Base-by-base conservation (phyloP, 2,329 filamentous ascomycete species). In the Hymenoscyphus occultus region DNA sequence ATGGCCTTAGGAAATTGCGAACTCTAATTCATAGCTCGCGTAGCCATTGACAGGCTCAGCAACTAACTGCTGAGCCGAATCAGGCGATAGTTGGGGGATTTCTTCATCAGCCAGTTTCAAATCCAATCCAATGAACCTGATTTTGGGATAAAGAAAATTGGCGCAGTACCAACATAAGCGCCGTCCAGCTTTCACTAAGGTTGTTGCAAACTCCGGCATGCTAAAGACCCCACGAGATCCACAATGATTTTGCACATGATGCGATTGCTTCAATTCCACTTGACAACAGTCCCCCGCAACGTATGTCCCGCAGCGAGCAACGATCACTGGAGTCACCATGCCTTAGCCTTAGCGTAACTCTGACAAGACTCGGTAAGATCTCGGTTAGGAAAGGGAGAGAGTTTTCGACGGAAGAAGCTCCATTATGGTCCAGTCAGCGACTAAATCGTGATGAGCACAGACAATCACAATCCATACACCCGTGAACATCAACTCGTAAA, bases 151-250 rank as follows among this genome's bases (percentile, higher is more conserved):
- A 54, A 13, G 19, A 28, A 13, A 54, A 54, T 54, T 54, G 48
- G 22, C 48, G 48, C 48, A 54, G 48, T 12, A 54, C 48, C 19
- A 54, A 54, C 48, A 54, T 54, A 54, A 54, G 48, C 48, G 48
- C 48, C 48, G 1, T 54, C 48, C 7, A 13, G 19, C 19, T 12
- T 13, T 28, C n/a, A 54, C 12, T 28, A 31, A 28, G 19, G 14
- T 19, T 22, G 22, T 54, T 22, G 22, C 48, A 54, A 54, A 31
- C 12, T 4, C 19, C 13, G 13, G n/a, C 48, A 54, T 10, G 19
- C n/a, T 22, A n/a, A 14, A 28, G 22, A 54, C 19, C 19, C 48
- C 48, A 28, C 48, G 48, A 54, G 19, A 28, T 54, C 48, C 48
- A 54, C 48, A 28, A 28, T 3, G 28, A 28, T 28, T 28, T 54